These are phyloP conservation scores for Metarhizium robertsii DNA, from an alignment of 2,329 filamentous ascomycete species.

Conservation along the genomic window DNA sequence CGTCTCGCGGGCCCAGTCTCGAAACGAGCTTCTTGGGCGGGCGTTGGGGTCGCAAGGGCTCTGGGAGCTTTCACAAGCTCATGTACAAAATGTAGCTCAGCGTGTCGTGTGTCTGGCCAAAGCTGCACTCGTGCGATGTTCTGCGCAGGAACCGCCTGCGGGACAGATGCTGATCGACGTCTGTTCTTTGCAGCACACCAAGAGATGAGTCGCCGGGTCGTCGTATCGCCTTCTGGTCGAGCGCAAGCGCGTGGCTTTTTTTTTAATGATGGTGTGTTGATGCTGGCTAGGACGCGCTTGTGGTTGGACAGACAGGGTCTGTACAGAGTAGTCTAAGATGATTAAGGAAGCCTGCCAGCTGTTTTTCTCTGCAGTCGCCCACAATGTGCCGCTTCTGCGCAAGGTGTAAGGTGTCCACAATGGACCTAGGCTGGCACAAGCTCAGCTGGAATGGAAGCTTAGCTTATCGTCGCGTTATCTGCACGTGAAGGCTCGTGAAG, in stretches of 20 bases:
- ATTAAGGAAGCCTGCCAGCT: neutral
- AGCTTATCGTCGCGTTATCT: neutral
- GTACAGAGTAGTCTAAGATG: neutral
- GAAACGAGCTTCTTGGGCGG: no score
- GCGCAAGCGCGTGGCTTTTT: constrained; percentile 4
- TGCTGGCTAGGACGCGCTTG: constrained; percentile 2
- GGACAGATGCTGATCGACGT: constrained; percentile 5
- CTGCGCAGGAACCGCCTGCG: constrained; percentile 1
- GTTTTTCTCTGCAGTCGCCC: neutral
- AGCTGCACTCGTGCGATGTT: neutral
- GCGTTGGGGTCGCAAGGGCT: no score
- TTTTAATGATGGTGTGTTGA: constrained; percentile 2
- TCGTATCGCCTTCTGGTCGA: neutral
- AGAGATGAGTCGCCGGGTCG: neutral
- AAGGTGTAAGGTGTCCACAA: neutral
- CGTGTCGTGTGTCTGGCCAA: neutral
- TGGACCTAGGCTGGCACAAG: neutral
- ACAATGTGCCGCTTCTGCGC: neutral
- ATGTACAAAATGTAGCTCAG: neutral
- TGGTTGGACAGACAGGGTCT: constrained; percentile 4
- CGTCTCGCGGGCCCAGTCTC: neutral
- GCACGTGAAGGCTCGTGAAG: neutral
- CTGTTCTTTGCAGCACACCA: neutral
- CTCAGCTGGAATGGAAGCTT: neutral
- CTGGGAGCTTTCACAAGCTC: neutral